Conservation (phyloP, 2,329 filamentous ascomycete species). For the Cladosporium oxysporum region DNA sequence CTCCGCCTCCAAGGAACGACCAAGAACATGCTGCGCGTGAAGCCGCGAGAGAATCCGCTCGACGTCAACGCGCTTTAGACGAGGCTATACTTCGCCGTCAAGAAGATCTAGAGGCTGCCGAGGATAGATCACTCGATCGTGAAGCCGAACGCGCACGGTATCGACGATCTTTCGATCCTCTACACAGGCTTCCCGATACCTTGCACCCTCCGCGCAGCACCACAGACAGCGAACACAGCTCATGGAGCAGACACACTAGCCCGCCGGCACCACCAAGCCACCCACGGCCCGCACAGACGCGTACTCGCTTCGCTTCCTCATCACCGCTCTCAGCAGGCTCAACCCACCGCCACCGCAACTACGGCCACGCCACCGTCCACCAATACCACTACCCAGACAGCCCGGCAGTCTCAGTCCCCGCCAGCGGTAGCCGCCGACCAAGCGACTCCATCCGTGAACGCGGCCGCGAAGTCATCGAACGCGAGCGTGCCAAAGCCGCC, state of each 20-base stretch:
- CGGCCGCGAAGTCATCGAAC: slow-evolving; percentile 16
- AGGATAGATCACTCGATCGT: slow-evolving; percentile 6
- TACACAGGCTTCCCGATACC: neutral
- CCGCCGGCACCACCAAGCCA: slow-evolving; percentile 1
- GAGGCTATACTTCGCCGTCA: neutral
- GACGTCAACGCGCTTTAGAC: neutral
- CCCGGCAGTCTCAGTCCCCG: neutral
- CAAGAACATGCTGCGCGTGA: slow-evolving; percentile 2
- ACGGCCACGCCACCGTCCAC: slow-evolving; percentile 4
- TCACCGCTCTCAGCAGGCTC: neutral
- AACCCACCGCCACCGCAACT: neutral
- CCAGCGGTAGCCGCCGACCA: neutral
- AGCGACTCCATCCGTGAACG: slow-evolving; percentile 12
- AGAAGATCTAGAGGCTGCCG: slow-evolving; percentile 6
- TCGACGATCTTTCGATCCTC: neutral
- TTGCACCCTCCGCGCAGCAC: neutral
- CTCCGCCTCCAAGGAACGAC: neutral
- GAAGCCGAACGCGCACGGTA: slow-evolving; percentile 8
- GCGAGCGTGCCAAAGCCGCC: slow-evolving; percentile 1
- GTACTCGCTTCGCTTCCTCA: slow-evolving; percentile 11
- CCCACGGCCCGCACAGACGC: neutral
- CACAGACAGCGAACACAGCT: neutral
- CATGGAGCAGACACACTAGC: slow-evolving; percentile 20
- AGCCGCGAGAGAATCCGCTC: neutral
- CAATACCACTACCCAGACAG: slow-evolving; percentile 12